Base-by-base conservation (phyloP, 2,329 filamentous ascomycete species). In the Colletotrichum magnum region DNA sequence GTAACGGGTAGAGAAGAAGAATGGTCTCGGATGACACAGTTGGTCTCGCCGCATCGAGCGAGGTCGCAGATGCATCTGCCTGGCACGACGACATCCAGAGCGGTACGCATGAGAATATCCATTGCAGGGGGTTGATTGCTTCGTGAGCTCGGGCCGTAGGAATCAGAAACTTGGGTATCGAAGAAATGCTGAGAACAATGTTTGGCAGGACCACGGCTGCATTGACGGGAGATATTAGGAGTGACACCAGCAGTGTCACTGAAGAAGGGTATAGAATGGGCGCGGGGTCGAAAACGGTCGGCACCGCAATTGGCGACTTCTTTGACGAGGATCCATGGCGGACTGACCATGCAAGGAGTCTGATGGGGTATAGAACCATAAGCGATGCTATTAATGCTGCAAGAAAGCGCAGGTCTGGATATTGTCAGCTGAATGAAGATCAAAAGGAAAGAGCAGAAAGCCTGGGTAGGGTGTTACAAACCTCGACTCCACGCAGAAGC, bases 221-320 rank as follows among this genome's bases (percentile, higher is more conserved):
- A 53, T 88, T 89, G 57, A 88, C 86, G 58, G 86, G 84, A 7
- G 90, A 89, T 50, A 97, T 85, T 10, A 95, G 90, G 5, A 96
- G 83, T 1, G 94, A 90, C 32, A 96, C 92, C 53, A 95, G 85
- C 16, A 95, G 81, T 1, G 95, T 94, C 36, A 97, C 85, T 2
- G 91, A 81, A 6, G 92, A 87, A 18, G 95, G 95, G 77, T 98
- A 98, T 66, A 98, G 80, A n/a, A 97, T 85, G 12, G 95, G 94
- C 6, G 95, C 95, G 3, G 94, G 95, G 76, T 98, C 95, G 79
- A 98, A 97, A n/a, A 88, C 86, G 4, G 89, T 83, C 0, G 94
- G 94, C 45, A 97, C 83, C 36, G 77, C 77, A 43, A 91, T 74
- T 1, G 84, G 81, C 36, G 84, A 73, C 67, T 72, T 74, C 32